phyloP scores from a whole-genome alignment of 2,329 filamentous ascomycete species.

The Ustulina deusta region DNA sequence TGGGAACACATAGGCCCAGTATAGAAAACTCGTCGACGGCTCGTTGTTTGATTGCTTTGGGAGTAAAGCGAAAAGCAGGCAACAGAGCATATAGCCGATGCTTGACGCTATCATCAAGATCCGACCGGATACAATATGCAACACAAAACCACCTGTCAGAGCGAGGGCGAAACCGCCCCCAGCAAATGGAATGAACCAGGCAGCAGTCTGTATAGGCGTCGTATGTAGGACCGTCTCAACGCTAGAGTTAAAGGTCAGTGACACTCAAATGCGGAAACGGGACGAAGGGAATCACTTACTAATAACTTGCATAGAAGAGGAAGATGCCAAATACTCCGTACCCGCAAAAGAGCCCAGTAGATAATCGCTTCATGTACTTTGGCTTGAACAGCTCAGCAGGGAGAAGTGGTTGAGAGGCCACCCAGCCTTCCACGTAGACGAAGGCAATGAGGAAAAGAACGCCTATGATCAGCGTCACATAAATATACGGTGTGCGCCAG shows the following conservation, averaged over 20 bases:
- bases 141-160: slow-evolving; percentile 71
- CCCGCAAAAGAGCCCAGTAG: slow-evolving; percentile 70
- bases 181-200: slow-evolving; percentile 76
- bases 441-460: slow-evolving; percentile 68
- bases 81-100: slow-evolving; percentile 67
- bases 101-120: slow-evolving; percentile 72
- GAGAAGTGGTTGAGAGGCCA: slow-evolving; percentile 75
- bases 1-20: slow-evolving; percentile 82
- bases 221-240: slow-evolving; percentile 70
- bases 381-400: slow-evolving; percentile 77
- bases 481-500: slow-evolving; percentile 81
- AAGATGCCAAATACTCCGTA: slow-evolving; percentile 78
- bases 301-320: slow-evolving; percentile 73
- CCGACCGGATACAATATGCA: slow-evolving; percentile 74
- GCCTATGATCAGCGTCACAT: slow-evolving; percentile 72
- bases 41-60: slow-evolving; percentile 63
- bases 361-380: slow-evolving; percentile 74
- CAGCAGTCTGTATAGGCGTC: slow-evolving; percentile 72
- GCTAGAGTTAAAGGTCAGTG: slow-evolving; percentile 51
- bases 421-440: slow-evolving; percentile 79
- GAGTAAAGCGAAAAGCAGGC: slow-evolving; percentile 73
- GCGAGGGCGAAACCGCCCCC: slow-evolving; percentile 75
- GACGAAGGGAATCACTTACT: slow-evolving; percentile 44
- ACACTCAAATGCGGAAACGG: neutral
- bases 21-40: slow-evolving; percentile 57